Base-by-base conservation (phyloP, 805 yeast species). In the Candida morakotiae region DNA sequence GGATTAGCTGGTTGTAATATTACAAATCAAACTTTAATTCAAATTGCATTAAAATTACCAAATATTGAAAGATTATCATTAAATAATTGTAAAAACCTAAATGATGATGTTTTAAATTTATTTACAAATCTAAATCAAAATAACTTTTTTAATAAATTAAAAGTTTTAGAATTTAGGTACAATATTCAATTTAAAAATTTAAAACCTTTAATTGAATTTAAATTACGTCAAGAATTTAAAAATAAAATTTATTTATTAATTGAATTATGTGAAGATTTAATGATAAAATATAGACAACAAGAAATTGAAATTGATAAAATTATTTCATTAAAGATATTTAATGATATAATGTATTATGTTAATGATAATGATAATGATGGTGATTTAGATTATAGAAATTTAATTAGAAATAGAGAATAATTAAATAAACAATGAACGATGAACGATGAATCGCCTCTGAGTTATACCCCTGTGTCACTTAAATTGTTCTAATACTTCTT, bases 1-100 rank as follows among this genome's bases (percentile, higher is more conserved):
- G 97, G 97, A 0, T 63, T 87, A 15, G 96, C 97, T 0, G 98
- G 98, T 5, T 87, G 96, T 56, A 68, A 75, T 30, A 73, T 89
- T 14, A 77, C 85, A 6, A 96, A 89, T 61, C 69, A 77, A 29
- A 70, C 85, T 4, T 64, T 89, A 11, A 87, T 95, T 95, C 89
- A 83, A 49, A 60, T 89, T 23, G 87, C 88, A 0, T 56, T 73
- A 13, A 55, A 67, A 36, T 55, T 67, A 39, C 79, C 79, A 16
- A 49, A 54, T 1, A 50, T 89, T 3, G 78, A 77, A 47, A 67
- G 96, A 36, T 62, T 88, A 15, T 83, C 94, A 6, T 55, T 88
- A 35, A 88, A 88, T 57, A 78, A 80, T 49, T 88, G 97, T 55
- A 64, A 69, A 21, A 51, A 57, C 17, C 53, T 85, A 24, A 73